Percentiles rank a stretch among this genome's conserved stretches.
Conservation (phyloP, 768 basidiomycete genomes). For the Thelephora ganbajun region DNA sequence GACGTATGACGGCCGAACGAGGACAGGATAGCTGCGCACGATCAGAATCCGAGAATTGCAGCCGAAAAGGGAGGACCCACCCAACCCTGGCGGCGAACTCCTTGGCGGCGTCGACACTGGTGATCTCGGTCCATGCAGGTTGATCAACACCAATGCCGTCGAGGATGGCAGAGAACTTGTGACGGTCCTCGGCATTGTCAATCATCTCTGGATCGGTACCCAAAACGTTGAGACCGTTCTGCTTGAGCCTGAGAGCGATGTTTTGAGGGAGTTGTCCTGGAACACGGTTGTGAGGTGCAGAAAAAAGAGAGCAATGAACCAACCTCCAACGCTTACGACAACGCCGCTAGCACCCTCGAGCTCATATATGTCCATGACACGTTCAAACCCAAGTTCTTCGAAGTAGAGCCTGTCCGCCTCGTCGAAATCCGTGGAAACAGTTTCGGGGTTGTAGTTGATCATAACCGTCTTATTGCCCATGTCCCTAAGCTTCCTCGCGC, state of each 20-base stretch:
- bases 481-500: conserved; percentile 80
- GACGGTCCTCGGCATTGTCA: conserved; percentile 94
- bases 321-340: conserved; percentile 93
- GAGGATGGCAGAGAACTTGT: conserved; percentile 96
- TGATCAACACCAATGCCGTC: conserved; percentile 94
- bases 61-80: conserved; percentile 22
- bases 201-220: conserved; percentile 94
- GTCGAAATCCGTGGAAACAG: conserved; percentile 97
- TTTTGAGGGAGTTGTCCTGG: conserved; percentile 95
- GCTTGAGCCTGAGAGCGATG: conserved; percentile 89
- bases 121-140: conserved; percentile 90
- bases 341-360: conserved; percentile 87
- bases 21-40: conserved; percentile 73
- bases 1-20: conserved; percentile 96
- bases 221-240: conserved; percentile 82
- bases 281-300: neutral
- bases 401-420: conserved; percentile 99
- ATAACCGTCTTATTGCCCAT: conserved; percentile 95
- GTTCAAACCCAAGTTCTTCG: conserved; percentile 93
- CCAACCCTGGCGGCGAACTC: conserved; percentile 78
- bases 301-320: conserved; percentile 12
- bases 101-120: conserved; percentile 80
- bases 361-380: conserved; percentile 99
- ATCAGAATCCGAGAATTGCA: neutral
- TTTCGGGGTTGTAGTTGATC: conserved; percentile 99